Percentiles rank a stretch among this genome's conserved stretches.
Conservation (phyloP, 768 basidiomycete genomes). For the Plicaturopsis crispa region DNA sequence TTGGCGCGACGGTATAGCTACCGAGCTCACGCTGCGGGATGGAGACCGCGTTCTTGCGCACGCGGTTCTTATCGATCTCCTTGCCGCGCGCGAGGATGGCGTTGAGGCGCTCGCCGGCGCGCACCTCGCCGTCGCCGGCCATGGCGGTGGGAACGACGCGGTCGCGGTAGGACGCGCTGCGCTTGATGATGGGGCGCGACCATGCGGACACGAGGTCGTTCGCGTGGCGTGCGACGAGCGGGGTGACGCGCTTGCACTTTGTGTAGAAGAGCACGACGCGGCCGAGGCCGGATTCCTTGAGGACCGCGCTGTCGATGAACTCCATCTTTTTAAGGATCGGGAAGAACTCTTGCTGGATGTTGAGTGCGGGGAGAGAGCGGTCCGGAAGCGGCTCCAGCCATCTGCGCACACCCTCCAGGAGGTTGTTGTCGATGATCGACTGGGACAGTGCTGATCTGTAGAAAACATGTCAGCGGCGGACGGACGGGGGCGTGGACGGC, state of each 20-base stretch:
- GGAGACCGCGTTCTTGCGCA: slow-evolving; percentile 73
- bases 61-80: slow-evolving; percentile 59
- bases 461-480: slow-evolving; percentile 7
- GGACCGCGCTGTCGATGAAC: slow-evolving; percentile 81
- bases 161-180: slow-evolving; percentile 76
- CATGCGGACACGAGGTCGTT: slow-evolving; percentile 77
- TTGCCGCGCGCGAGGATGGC: slow-evolving; percentile 62
- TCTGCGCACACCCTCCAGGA: slow-evolving; percentile 78
- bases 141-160: slow-evolving; percentile 56
- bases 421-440: slow-evolving; percentile 91
- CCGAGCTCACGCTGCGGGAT: slow-evolving; percentile 74
- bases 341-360: slow-evolving; percentile 93
- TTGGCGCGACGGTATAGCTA: slow-evolving; percentile 77
- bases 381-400: slow-evolving; percentile 97
- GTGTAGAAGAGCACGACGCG: slow-evolving; percentile 93
- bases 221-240: slow-evolving; percentile 75
- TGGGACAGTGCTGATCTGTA: slow-evolving; percentile 76
- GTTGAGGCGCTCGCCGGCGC: slow-evolving; percentile 48
- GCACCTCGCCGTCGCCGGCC: slow-evolving; percentile 29
- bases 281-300: slow-evolving; percentile 89
- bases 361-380: slow-evolving; percentile 86
- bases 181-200: slow-evolving; percentile 90
- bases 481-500: slow-evolving; percentile 5
- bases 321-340: slow-evolving; percentile 80
- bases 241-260: slow-evolving; percentile 83